Conservation (phyloP, 495 filamentous ascomycete species). For the Hypoxylon lienhwacheense region DNA sequence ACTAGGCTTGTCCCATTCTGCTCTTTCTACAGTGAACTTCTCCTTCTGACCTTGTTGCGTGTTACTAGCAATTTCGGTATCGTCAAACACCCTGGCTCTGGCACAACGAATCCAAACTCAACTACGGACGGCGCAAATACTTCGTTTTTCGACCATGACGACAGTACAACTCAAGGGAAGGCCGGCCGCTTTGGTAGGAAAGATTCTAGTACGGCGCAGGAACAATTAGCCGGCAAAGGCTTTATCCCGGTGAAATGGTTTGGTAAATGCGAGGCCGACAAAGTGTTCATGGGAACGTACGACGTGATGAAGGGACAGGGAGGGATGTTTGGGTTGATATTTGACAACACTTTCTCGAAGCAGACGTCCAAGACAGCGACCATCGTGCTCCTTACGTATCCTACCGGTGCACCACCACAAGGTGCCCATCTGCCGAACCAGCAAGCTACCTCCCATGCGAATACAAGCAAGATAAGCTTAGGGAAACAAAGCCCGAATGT, state of each 20-base stretch:
- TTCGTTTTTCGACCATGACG: constrained; percentile 51
- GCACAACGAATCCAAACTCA: constrained; percentile 51
- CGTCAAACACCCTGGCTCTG: constrained; percentile 89
- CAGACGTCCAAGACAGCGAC: constrained; percentile 91
- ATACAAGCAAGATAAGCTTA: constrained; percentile 54
- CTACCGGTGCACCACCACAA: constrained; percentile 79
- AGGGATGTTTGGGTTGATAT: constrained; percentile 94
- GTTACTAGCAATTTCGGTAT: constrained; percentile 80
- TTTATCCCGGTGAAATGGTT: constrained; percentile 85
- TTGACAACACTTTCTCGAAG: constrained; percentile 99
- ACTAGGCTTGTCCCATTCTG: not conserved
- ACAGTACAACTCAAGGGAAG: constrained; percentile 38
- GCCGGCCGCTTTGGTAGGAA: constrained; percentile 46
- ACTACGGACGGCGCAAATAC: constrained; percentile 36
- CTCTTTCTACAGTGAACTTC: not conserved
- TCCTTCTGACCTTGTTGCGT: constrained; percentile 12
- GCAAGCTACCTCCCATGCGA: constrained; percentile 48
- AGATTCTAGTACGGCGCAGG: constrained; percentile 66
- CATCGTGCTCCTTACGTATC: constrained; percentile 91
- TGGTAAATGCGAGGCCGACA: constrained; percentile 94
- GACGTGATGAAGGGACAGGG: constrained; percentile 71
- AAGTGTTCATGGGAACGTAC: constrained; percentile 88
- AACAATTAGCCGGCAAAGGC: constrained; percentile 82
- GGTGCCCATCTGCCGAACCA: constrained; percentile 66
- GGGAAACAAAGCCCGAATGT: constrained; percentile 46